Conservation (phyloP, 192 early-diverging fungal species). For the Umbelopsis sp. region DNA sequence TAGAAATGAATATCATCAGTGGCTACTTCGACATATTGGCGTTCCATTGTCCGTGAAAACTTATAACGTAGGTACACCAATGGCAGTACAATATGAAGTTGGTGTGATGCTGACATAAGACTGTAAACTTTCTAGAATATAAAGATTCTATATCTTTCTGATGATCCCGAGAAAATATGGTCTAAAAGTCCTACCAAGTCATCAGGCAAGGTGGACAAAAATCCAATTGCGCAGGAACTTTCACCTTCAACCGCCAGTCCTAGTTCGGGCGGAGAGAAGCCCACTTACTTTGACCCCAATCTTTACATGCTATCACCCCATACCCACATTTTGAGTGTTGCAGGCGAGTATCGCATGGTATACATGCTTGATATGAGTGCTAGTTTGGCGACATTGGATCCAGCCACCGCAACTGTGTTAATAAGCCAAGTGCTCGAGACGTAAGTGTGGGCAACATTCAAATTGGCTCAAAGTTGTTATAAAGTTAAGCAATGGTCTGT, state of each 20-base stretch:
- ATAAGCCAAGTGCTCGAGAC: conserved; percentile 54
- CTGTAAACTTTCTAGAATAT: conserved; percentile 1
- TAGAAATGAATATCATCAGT: conserved; percentile 39
- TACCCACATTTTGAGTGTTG: conserved; percentile 63
- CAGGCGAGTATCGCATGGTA: conserved; percentile 62
- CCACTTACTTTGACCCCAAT: conserved; percentile 23
- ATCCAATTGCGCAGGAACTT: not conserved
- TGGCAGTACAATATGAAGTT: not conserved
- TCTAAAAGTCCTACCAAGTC: not conserved
- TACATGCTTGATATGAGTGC: conserved; percentile 72
- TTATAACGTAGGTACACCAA: conserved; percentile 7
- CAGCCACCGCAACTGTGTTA: conserved; percentile 40
- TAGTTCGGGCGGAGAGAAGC: not conserved
- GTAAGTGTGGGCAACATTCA: conserved; percentile 29
- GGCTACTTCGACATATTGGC: conserved; percentile 26
- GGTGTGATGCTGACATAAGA: not conserved
- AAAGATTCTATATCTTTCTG: conserved; percentile 30
- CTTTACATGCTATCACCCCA: conserved; percentile 60
- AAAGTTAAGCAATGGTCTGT: not conserved
- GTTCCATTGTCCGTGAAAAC: conserved; percentile 26
- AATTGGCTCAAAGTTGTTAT: too few relatives aligned
- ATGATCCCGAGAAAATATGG: conserved; percentile 1
- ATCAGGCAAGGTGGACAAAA: not conserved
- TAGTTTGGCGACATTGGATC: conserved; percentile 62
- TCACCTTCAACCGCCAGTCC: not conserved